phyloP scores from a whole-genome alignment of 2,329 filamentous ascomycete genomes.

The Beauveria brongniartii region DNA sequence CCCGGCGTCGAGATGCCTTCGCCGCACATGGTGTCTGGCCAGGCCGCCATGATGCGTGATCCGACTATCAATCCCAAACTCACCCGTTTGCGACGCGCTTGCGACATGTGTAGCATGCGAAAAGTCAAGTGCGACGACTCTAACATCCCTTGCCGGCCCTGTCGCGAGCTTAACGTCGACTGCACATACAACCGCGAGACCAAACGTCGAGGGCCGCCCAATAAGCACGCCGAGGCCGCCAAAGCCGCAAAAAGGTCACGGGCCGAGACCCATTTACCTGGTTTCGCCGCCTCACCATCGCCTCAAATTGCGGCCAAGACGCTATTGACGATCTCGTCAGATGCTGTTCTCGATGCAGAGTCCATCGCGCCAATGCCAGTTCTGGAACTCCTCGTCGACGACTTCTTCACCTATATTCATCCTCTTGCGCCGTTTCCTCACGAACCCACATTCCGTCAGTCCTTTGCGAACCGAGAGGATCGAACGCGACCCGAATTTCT shows the following conservation, averaged over 20 bases:
- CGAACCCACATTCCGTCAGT: conserved; percentile 66
- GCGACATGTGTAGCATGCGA: conserved; percentile 54
- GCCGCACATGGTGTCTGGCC: conserved; percentile 19
- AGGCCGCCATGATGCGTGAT: conserved; percentile 23
- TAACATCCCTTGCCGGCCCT: conserved; percentile 48
- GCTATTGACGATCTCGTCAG: conserved; percentile 36
- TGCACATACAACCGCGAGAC: conserved; percentile 51
- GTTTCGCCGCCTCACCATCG: conserved; percentile 27
- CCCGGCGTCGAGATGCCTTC: conserved; percentile 15
- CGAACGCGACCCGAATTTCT: conserved; percentile 59
- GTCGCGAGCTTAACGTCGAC: conserved; percentile 47
- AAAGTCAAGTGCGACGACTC: conserved; percentile 55
- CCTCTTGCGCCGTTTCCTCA: conserved; percentile 71
- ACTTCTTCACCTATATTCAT: conserved; percentile 78
- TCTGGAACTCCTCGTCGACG: conserved; percentile 63
- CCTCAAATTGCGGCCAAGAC: conserved; percentile 41
- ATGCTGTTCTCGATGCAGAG: conserved; percentile 51
- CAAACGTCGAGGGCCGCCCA: conserved; percentile 51
- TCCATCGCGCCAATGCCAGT: conserved; percentile 62
- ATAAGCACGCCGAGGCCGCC: conserved; percentile 50
- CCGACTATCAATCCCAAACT: conserved; percentile 40
- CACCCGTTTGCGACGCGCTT: conserved; percentile 49
- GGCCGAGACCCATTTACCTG: conserved; percentile 22
- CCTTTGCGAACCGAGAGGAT: conserved; percentile 60
- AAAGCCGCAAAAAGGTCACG: conserved; percentile 43